Conservation (phyloP, 352 stramenopile species). For the Poterioochromonas sp. region DNA sequence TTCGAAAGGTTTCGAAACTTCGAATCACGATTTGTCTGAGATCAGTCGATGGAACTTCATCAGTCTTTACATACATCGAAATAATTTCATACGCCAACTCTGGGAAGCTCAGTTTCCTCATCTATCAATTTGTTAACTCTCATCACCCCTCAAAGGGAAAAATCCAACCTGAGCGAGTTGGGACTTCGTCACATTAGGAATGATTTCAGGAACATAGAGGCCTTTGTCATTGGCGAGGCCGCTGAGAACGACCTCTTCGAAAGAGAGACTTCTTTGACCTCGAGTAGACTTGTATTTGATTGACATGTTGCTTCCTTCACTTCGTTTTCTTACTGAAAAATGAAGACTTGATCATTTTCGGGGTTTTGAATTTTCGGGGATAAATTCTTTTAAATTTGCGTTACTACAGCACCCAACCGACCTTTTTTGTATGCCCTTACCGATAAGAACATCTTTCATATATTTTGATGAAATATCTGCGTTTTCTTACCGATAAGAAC, state of each 20-base stretch:
- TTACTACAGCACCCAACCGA: too few relatives aligned
- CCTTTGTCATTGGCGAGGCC: slow-evolving; percentile 63
- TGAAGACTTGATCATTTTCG: too few relatives aligned
- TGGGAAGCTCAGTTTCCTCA: slow-evolving; percentile 80
- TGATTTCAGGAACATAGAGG: slow-evolving; percentile 64
- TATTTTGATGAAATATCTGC: too few relatives aligned
- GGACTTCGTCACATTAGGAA: slow-evolving; percentile 47
- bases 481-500: too few relatives aligned
- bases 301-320: too few relatives aligned
- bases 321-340: too few relatives aligned
- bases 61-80: slow-evolving; percentile 85
- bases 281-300: slow-evolving; percentile 63
- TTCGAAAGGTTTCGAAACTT: slow-evolving; percentile 86
- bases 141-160: not conserved
- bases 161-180: slow-evolving; percentile 41
- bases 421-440: too few relatives aligned
- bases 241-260: slow-evolving; percentile 62
- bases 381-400: too few relatives aligned
- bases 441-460: too few relatives aligned
- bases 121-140: slow-evolving; percentile 43
- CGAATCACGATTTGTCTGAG: slow-evolving; percentile 77
- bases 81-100: slow-evolving; percentile 88
- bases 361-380: too few relatives aligned
- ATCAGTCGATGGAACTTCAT: slow-evolving; percentile 79
- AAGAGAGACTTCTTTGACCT: slow-evolving; percentile 57